Base-by-base conservation (phyloP, 306 rosid species). In the Citrullus mucosospermus region DNA sequence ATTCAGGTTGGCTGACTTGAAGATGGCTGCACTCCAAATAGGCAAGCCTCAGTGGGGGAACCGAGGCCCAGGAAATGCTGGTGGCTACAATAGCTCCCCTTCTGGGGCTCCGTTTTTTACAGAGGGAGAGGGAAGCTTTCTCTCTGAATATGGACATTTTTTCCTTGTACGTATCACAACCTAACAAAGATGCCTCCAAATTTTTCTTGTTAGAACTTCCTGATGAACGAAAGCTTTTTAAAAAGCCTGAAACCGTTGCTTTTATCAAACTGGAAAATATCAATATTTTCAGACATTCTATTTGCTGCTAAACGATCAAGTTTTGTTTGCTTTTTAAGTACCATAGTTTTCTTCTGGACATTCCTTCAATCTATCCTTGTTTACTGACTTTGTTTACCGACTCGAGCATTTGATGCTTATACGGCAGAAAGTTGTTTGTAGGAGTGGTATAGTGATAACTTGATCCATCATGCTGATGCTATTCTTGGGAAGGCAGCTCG, bases 1-100 rank as follows among this genome's bases (percentile, higher is more conserved):
- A 48, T 62, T 65, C 74, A 84, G 87, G 87, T 75, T 84, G 87
- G 84, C 78, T 6, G 82, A 84, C 78, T 77, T 84, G 70, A 84
- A 75, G 78, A 48, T 65, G 68, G 80, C 84, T 36, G 84, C 87
- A 65, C 0, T 4, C 38, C 59, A n/a, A 48, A 77, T 73, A 81
- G 87, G 87, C 51, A 84, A 84, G 70, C 84, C 87, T 78, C 82
- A 84, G 50, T 84, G 87, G 87, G 87, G 84, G 46, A 77, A 84
- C 13, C 62, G 79, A 57, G 87, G 87, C 61, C 87, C 87, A 4
- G 82, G 14, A 44, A 78, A 84, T 63, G 80, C 84, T 18, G 84
- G 87, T 32, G 18, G 6, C 48, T 84, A 84, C 68, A 81, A 84
- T 72, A 84, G 84, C 75, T 59, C 75, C 36, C 84, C 80, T 57